Evolutionary conservation across 176 grass and related monocot genomes (phyloP).

Genomic region (Avena insularis): DNA sequence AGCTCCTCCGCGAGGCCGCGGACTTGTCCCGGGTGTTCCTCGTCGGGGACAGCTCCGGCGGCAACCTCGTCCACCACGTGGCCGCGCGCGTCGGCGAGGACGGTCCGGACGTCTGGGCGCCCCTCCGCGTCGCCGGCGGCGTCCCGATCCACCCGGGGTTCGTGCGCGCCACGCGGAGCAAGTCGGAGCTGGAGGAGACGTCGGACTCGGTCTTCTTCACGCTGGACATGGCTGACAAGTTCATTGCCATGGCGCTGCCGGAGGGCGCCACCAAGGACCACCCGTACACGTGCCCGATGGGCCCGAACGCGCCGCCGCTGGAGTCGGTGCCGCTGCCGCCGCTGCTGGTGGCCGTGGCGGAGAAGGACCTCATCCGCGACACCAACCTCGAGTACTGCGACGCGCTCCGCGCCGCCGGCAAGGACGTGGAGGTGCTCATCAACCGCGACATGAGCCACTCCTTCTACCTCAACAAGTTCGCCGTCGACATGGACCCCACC

Average conservation of each 20-base stretch:
- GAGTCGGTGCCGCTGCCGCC: constrained; percentile 64
- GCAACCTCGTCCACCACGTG: constrained; percentile 73
- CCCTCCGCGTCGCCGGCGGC: constrained; percentile 68
- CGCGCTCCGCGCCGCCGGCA: constrained; percentile 61
- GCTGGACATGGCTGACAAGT: constrained; percentile 88
- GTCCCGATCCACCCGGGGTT: constrained; percentile 82
- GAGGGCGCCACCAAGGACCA: constrained; percentile 81
- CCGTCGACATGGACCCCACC: constrained; percentile 75
- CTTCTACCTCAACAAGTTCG: constrained; percentile 96
- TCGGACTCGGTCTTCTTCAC: constrained; percentile 82
- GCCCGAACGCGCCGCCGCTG: constrained; percentile 55
- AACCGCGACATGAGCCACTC: constrained; percentile 74
- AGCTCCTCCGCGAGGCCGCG: constrained; percentile 47
- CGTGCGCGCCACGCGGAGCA: constrained; percentile 70
- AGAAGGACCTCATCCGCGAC: constrained; percentile 76
- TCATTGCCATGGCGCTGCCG: constrained; percentile 59
- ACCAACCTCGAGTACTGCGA: constrained; percentile 86
- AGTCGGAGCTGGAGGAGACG: constrained; percentile 63
- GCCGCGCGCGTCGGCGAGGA: constrained; percentile 45
- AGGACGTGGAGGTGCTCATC: constrained; percentile 77
- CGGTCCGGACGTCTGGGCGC: constrained; percentile 37
- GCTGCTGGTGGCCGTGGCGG: constrained; percentile 71
- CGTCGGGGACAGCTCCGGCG: constrained; percentile 90
- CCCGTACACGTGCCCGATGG: constrained; percentile 87
- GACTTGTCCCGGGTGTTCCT: constrained; percentile 79